Conservation (phyloP, 805 yeast species). For the Wickerhamiella allomyrinae region DNA sequence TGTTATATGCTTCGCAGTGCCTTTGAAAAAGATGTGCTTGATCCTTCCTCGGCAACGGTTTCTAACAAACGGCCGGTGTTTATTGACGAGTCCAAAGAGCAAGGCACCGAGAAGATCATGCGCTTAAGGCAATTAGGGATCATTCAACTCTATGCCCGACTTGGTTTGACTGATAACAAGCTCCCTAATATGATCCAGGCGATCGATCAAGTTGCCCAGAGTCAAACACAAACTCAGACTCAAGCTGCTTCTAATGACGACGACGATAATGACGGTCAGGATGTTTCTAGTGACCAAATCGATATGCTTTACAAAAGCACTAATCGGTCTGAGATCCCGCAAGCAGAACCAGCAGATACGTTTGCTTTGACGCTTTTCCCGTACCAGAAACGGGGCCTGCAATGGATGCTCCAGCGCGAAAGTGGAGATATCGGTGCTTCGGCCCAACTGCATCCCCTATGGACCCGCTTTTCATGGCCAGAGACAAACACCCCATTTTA, state of each 20-base stretch:
- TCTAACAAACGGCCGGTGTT: slow-evolving; percentile 6
- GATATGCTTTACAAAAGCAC: slow-evolving; percentile 51
- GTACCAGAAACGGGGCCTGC: slow-evolving; percentile 72
- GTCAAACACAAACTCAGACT: slow-evolving; percentile 10
- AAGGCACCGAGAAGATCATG: slow-evolving; percentile 36
- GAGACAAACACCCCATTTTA: slow-evolving; percentile 35
- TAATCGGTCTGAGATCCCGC: slow-evolving; percentile 41
- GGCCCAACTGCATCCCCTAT: slow-evolving; percentile 54
- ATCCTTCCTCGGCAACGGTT: slow-evolving; percentile 3
- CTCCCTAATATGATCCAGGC: slow-evolving; percentile 6
- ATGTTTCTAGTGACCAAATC: slow-evolving; percentile 55
- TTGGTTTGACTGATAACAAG: slow-evolving; percentile 20
- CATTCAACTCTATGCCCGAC: slow-evolving; percentile 38
- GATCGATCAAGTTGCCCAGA: slow-evolving; percentile 3
- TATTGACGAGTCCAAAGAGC: slow-evolving; percentile 31
- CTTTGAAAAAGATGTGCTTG: slow-evolving; percentile 26
- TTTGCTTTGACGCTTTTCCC: slow-evolving; percentile 49
- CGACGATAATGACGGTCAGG: slow-evolving; percentile 27
- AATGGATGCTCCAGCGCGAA: slow-evolving; percentile 83
- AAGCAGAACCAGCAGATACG: slow-evolving; percentile 43
- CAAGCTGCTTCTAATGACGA: too few species aligned
- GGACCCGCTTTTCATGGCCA: slow-evolving; percentile 77
- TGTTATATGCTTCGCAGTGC: slow-evolving; percentile 35
- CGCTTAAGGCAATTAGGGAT: slow-evolving; percentile 44
- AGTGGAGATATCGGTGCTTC: slow-evolving; percentile 36